Base-by-base conservation (phyloP, 495 filamentous ascomycete species). In the Aspergillus incahuasiensis region DNA sequence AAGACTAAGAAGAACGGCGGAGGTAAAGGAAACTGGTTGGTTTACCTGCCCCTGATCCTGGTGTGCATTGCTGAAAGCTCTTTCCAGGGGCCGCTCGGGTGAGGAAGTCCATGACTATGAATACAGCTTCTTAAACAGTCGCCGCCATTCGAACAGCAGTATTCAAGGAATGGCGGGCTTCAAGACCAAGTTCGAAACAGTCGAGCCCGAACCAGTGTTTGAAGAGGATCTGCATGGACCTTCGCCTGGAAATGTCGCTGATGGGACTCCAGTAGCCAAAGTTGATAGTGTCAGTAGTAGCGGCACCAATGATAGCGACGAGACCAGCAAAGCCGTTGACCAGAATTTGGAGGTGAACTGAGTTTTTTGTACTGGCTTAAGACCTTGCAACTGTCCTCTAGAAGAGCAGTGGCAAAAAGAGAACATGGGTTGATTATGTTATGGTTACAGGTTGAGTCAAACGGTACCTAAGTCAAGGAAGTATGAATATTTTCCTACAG, bases 1-100 rank as follows among this genome's bases (percentile, higher is more conserved):
- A 94, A 94, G 81, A 88, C 86, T 60, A 97, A 97, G 85, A 97
- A 97, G 79, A 88, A 96, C 58, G 92, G 92, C 48, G 88, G 83
- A 48, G 92, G 92, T 40, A 94, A 90, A 70, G 89, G 86, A 68
- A 96, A 96, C 71, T 97, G 92, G 92, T 96, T 82, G 71, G 85
- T 68, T 21, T 30, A n/a, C 16, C 5, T 40, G 8, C 38, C 3
- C 15, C n/a, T 16, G 3, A 16, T 40, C 16, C n/a, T 40, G 13
- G 24, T 52, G 25, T 20, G 13, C 5, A 20, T 16, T 8, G 28
- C 46, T 55, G 44, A 55, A 21, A 1, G 21, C 28, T 51, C 32
- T 11, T 24, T 55, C 8, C 25, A 95, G 92, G 92, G 92, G 92
- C 60, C 81, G 80, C 52, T 79, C 81, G 39, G 94, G 91, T 40